Evolutionary conservation across 257 asterid species (phyloP), one percentile per base, ranked within the genome.

Genomic region (Capsicum pubescens): DNA sequence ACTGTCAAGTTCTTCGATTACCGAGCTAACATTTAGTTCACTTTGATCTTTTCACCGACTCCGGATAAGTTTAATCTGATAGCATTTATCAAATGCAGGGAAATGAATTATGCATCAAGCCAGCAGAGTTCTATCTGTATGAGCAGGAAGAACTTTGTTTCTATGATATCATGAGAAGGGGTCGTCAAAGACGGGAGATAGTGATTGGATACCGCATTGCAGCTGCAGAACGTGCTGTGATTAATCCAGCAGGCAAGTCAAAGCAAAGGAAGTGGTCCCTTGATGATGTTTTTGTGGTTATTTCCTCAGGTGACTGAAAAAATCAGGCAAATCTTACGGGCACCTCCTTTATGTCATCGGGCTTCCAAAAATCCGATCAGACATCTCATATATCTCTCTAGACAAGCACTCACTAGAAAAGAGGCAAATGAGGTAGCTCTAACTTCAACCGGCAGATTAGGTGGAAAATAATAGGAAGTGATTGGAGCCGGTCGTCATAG

Each of bases 111-210:
- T 95, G 98, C 93, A 95, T 95, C 85, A 95, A 93, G 91, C 94
- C 97, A 10, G 98, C 97, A 76, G 99, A 94, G 84, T 95, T 91
- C 90, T 95, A 95, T 88, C 93, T 95, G 10, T 93, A 93, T 80
- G 97, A 95, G 90, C 97, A 94, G 91, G 99, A 94, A 88, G 99
- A 95, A 81, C 86, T 94, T 82, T 87, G 98, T 84, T 95, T 95
- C 90, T 90, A 85, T 2, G 99, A 95, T 58, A 93, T 93, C 87
- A 93, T 94, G 98, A 86, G 88, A 8, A 88, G 98, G 91, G 98
- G 97, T 71, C 97, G 97, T 46, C 97, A 91, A 79, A 86, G 98
- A 44, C 87, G 67, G 61, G 98, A 94, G 86, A 89, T 93, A 15
- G 93, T 95, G 89, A 93, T 95, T 59, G 98, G 99, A 66, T 95